Evolutionary conservation across 805 yeast genomes (phyloP), one percentile per base, ranked within the genome.

Genomic region (Suhomyces sp.): DNA sequence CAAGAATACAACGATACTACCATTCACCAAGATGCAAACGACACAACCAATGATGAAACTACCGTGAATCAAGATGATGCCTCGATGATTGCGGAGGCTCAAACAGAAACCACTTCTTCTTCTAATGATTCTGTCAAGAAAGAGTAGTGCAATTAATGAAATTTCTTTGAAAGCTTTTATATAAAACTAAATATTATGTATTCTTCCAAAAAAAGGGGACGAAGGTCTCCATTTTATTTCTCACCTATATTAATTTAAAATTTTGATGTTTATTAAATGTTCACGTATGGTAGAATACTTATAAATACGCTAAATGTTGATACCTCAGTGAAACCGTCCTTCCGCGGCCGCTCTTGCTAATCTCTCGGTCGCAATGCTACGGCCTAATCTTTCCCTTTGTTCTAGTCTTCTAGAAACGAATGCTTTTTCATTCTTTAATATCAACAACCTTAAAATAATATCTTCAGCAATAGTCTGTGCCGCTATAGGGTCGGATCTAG

Each of bases 391-490:
- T 50, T 84, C 89, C 48, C 93, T 73, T 60, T 83, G 85, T 21
- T 79, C 81, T 37, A 89, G 63, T 46, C 90, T 73, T 54, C 75
- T 72, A 8, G 79, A 74, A 3, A 89, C 89, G 63, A 76, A 86
- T 1, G 76, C 76, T 40, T 73, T 70, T 47, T 86, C 85, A 20
- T 83, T 88, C 53, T 84, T 81, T 37, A 91, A 75, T 22, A 91
- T 68, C 49, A 93, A 64, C 13, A 90, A 75, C 47, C 97, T 77
- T 54, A 93, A 68, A 6, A 92, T 75, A 10, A 90, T 77, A 58
- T 89, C 89, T 58, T 88, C 92, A 5, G 80, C 78, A 4, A 64
- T 59, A 1, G 72, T 65, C 48, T 74, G 76, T 0, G 75, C 72
- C n/a, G 71, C 63, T 5, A 69, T 61, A 66, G 75, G 75, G 51